Percentiles rank a stretch among this genome's conserved stretches.
phyloP scores from a whole-genome alignment of 2,329 filamentous ascomycete species.

The Phyllosticta citrichinensis region DNA sequence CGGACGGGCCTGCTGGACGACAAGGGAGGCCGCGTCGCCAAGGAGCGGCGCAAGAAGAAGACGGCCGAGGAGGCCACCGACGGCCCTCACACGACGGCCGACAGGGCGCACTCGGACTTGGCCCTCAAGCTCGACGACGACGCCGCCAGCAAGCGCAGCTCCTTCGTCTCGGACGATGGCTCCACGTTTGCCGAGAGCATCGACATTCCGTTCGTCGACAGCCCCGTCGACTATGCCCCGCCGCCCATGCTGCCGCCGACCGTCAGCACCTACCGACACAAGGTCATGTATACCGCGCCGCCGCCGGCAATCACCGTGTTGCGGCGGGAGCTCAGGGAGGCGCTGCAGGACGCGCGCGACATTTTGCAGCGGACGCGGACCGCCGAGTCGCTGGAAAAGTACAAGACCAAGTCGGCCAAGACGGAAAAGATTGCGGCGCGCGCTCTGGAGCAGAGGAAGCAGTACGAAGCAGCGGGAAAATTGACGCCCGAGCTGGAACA shows the following conservation, averaged over 20 bases:
- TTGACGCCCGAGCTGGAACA: slow-evolving; percentile 23
- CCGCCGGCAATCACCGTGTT: slow-evolving; percentile 76
- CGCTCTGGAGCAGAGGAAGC: slow-evolving; percentile 33
- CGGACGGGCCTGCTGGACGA: slow-evolving; percentile 87
- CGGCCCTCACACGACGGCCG: slow-evolving; percentile 18
- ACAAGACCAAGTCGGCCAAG: slow-evolving; percentile 9
- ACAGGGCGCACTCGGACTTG: slow-evolving; percentile 1
- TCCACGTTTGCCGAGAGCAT: slow-evolving; percentile 15
- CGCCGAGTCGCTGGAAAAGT: slow-evolving; percentile 16
- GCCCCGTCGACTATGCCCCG: slow-evolving; percentile 48
- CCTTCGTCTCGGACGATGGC: slow-evolving; percentile 15
- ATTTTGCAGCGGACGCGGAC: slow-evolving; percentile 52
- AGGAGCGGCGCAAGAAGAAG: slow-evolving; percentile 48
- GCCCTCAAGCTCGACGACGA: neutral
- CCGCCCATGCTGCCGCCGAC: slow-evolving; percentile 91
- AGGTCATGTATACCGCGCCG: slow-evolving; percentile 69
- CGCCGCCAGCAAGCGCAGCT: slow-evolving; percentile 2
- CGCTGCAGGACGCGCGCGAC: slow-evolving; percentile 59
- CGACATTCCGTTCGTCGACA: slow-evolving; percentile 34
- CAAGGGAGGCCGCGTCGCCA: slow-evolving; percentile 77
- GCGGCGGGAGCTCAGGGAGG: slow-evolving; percentile 56
- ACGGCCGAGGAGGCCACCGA: slow-evolving; percentile 29
- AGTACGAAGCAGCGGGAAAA: neutral
- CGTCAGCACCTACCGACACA: slow-evolving; percentile 87
- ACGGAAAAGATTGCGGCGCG: slow-evolving; percentile 1